These are phyloP conservation scores for Coniferiporia weirii DNA, from an alignment of 1,284 basidiomycete genomes.

Conservation along the genomic window DNA sequence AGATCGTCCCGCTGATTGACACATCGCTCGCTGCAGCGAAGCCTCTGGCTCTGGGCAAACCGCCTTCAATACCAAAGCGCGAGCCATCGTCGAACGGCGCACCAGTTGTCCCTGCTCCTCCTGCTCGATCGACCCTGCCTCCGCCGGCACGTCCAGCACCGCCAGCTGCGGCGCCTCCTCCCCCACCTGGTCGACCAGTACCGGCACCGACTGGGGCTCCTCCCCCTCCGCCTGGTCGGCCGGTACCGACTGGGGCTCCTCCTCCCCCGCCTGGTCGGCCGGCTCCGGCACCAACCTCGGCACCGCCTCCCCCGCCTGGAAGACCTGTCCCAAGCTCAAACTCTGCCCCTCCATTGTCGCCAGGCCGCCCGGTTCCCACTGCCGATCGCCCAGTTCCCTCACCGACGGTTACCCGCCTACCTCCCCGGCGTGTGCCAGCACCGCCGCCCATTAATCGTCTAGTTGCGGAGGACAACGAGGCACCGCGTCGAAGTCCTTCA, in stretches of 20 bases:
- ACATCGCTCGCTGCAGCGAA: slow-evolving; percentile 40
- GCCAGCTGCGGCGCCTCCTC: slow-evolving; percentile 26
- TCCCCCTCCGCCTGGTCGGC: slow-evolving; percentile 22
- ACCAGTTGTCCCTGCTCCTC: slow-evolving; percentile 31
- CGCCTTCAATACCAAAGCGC: slow-evolving; percentile 61
- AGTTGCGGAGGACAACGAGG: slow-evolving; percentile 22
- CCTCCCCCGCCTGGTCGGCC: slow-evolving; percentile 27
- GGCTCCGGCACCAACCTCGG: slow-evolving; percentile 21
- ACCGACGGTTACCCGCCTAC: slow-evolving; percentile 26
- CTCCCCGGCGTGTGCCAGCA: slow-evolving; percentile 20
- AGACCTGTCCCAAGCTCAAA: slow-evolving; percentile 26
- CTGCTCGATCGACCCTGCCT: slow-evolving; percentile 25
- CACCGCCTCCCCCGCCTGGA: slow-evolving; percentile 20
- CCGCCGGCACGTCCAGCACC: slow-evolving; percentile 21
- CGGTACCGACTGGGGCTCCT: slow-evolving; percentile 24
- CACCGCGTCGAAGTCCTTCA: slow-evolving; percentile 20
- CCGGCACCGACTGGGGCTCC: slow-evolving; percentile 20
- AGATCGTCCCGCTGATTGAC: slow-evolving; percentile 7
- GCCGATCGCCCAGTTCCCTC: slow-evolving; percentile 33
- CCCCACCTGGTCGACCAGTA: slow-evolving; percentile 27
- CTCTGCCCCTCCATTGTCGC: slow-evolving; percentile 26
- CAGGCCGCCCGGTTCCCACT: slow-evolving; percentile 21
- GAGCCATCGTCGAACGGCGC: slow-evolving; percentile 31
- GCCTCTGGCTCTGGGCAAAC: slow-evolving; percentile 55
- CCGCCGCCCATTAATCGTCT: slow-evolving; percentile 26